These are phyloP conservation scores for Stagonosporopsis rhizophila DNA, from an alignment of 2,329 filamentous ascomycete species.

Conservation along the genomic window DNA sequence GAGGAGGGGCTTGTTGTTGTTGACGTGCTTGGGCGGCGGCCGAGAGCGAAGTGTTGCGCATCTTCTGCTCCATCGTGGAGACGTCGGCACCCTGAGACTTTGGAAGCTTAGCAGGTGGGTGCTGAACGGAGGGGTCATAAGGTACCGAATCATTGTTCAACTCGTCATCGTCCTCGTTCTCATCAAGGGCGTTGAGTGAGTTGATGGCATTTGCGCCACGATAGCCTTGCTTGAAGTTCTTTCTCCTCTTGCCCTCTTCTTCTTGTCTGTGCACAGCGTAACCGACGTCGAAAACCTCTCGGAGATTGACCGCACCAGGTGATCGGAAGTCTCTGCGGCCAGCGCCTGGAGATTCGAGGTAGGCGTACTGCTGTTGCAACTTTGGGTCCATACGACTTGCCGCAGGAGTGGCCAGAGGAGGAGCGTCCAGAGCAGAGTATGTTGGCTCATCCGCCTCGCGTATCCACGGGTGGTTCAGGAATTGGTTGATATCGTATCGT, in stretches of 20 bases:
- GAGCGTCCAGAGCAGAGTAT: constrained; percentile 71
- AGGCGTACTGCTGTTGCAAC: constrained; percentile 59
- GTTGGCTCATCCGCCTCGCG: constrained; percentile 72
- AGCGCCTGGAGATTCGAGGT: constrained; percentile 67
- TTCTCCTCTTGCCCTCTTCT: constrained; percentile 90
- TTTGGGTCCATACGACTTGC: constrained; percentile 64
- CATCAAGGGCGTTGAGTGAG: constrained; percentile 69
- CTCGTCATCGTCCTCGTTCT: constrained; percentile 71
- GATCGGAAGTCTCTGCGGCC: constrained; percentile 91
- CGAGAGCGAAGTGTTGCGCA: constrained; percentile 81
- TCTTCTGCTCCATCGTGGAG: constrained; percentile 81
- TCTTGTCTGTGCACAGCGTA: constrained; percentile 97
- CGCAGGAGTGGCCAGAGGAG: constrained; percentile 73
- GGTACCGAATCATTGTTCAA: constrained; percentile 68
- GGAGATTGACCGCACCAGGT: constrained; percentile 90
- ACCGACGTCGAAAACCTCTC: constrained; percentile 97
- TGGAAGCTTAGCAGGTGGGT: constrained; percentile 69
- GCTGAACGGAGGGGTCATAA: constrained; percentile 56
- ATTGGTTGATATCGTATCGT: constrained; percentile 91
- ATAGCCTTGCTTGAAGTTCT: constrained; percentile 78
- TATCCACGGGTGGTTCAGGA: constrained; percentile 95
- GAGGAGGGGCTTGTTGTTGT: constrained; percentile 49
- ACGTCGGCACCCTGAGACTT: constrained; percentile 70
- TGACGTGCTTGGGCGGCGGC: constrained; percentile 69
- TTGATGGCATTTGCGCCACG: constrained; percentile 69